Evolutionary conservation across 2,329 filamentous ascomycete genomes (phyloP).

Genomic region (Paracamarosporium sp.): DNA sequence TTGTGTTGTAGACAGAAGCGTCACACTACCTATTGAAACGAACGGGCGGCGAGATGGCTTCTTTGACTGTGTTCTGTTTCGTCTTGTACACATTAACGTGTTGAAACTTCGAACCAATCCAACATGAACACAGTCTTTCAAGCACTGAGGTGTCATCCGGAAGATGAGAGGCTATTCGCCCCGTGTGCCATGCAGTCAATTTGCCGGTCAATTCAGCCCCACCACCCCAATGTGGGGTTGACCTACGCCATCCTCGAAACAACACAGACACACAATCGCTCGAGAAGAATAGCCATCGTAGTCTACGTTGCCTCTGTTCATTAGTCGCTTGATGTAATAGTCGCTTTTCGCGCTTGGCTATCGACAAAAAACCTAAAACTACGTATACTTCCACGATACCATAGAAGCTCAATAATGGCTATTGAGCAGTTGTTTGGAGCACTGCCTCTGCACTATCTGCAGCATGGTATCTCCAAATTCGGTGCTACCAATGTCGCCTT

Average conservation of each 20-base stretch:
- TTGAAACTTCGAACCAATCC: not conserved
- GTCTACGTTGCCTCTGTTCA: not conserved
- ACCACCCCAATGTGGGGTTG: constrained; percentile 39
- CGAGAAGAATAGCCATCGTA: not conserved
- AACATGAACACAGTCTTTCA: not conserved
- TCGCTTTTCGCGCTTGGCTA: not conserved
- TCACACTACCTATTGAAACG: no score
- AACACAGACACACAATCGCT: not conserved
- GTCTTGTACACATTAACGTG: not conserved
- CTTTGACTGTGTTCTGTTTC: no score
- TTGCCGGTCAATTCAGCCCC: constrained; percentile 34
- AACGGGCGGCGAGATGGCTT: no score
- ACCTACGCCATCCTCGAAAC: not conserved
- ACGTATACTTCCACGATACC: not conserved
- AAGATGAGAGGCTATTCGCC: not conserved
- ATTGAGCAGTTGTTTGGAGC: constrained; percentile 38
- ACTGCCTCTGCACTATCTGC: constrained; percentile 35
- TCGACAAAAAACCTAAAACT: not conserved
- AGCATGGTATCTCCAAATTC: constrained; percentile 40
- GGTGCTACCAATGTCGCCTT: constrained; percentile 30
- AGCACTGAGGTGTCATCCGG: constrained; percentile 3
- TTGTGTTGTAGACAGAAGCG: no score
- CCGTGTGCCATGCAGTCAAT: constrained; percentile 14
- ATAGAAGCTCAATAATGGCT: constrained; percentile 25
- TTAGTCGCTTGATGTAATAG: not conserved